Evolutionary conservation across 495 filamentous ascomycete species (phyloP), one percentile per base, ranked within the genome.

Genomic region (Cudoniella acicularis): DNA sequence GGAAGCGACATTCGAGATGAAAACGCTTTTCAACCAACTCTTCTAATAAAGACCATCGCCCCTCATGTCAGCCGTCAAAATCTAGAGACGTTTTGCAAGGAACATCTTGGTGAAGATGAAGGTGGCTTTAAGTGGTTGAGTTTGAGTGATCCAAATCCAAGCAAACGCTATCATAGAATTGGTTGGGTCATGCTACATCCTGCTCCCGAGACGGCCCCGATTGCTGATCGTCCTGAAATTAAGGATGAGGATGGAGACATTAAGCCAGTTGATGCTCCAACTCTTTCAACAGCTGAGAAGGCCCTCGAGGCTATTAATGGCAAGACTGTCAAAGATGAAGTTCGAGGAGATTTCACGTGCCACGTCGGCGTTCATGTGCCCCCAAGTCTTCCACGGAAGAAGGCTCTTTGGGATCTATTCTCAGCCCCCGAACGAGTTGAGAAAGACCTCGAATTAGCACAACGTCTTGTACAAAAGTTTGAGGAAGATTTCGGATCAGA

Each of bases 41-140:
- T 99, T 23, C 82, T 99, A 43, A 96, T 99, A 75, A 99, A 99
- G 75, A 99, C 94, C 0, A 88, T 99, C 69, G 94, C 95, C 11
- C 95, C 94, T 2, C 93, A 93, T 60, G 95, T 99, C 48, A 96
- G 88, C 66, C 87, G 95, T n/a, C 84, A 84, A 17, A 96, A 96
- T 66, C 83, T 99, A 52, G 92, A 97, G 69, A 87, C 74, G 2
- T 95, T 96, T 60, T 96, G 91, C 74, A 92, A 89, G 65, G 91
- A 96, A 71, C 89, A 96, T 71, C 80, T 96, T 0, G 89, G 91
- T 22, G 90, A 95, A 62, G 82, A 82, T 21, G 85, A 92, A 60
- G 91, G 92, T 54, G 91, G 92, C 0, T 92, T 89, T 75, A 93
- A 90, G 67, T 95, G 89, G 86, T 78, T 96, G 9, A 96, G 91